Evolutionary conservation across 495 filamentous ascomycete species (phyloP), one percentile per base, ranked within the genome.

Genomic region (Trichoderma reesei): DNA sequence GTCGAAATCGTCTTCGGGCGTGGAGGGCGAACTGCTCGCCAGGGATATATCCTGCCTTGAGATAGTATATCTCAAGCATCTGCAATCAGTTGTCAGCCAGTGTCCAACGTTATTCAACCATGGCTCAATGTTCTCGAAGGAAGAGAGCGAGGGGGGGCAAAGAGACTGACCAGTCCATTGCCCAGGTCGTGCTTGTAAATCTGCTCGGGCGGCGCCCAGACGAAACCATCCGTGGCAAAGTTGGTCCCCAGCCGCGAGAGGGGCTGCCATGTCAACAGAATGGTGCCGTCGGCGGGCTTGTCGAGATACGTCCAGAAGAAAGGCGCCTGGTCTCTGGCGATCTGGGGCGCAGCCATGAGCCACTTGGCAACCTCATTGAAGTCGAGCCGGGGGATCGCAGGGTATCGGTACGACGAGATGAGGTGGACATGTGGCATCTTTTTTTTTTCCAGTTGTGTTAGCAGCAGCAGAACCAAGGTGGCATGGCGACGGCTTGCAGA

Each of bases 281-380:
- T 81, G 18, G 85, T 86, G 10, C 91, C 91, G 76, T 96, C 89
- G 39, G 77, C 79, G 5, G 92, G 93, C 37, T 85, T 83, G 66
- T 93, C 86, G 51, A 97, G 80, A 74, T 94, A 96, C 18, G 87
- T 91, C 93, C 93, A 98, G 71, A 84, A 87, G 82, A 97, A 91
- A 6, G 91, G 82, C 41, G 90, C 84, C 60, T 80, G 75, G 67
- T 90, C 85, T 66, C 86, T 87, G 42, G 90, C 85, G 56, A 95
- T 87, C 68, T 86, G 87, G 3, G 90, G 89, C n/a, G 91, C 92
- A 70, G 85, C 79, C 64, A 88, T 75, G 63, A 96, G 82, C 80
- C 88, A 92, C 67, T 87, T 85, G 46, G 89, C 84, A 8, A 90
- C 86, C 63, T 90, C 86, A 33, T 86, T 79, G 13, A 87, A 80